Evolutionary conservation across 2,329 filamentous ascomycete genomes (phyloP).

Genomic region (Phyllosticta citriasiana): DNA sequence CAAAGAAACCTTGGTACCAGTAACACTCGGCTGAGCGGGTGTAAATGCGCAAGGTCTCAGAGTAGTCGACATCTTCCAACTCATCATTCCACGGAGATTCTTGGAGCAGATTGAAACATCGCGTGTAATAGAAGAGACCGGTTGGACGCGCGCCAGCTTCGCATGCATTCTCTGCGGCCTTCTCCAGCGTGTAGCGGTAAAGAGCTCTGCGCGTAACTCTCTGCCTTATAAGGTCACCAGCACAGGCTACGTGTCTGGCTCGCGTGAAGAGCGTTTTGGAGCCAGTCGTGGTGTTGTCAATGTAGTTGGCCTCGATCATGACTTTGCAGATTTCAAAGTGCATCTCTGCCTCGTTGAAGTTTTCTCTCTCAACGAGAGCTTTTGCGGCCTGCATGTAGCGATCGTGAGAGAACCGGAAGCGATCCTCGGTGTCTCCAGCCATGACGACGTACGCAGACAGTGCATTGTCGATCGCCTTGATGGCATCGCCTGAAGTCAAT

Average conservation of each 20-base stretch:
- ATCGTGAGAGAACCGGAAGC: conserved; percentile 80
- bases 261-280: conserved; percentile 54
- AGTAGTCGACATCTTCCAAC: conserved; percentile 64
- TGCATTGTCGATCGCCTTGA: conserved; percentile 71
- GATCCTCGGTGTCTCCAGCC: conserved; percentile 72
- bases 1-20: conserved; percentile 64
- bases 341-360: conserved; percentile 62
- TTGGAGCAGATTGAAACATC: conserved; percentile 70
- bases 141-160: conserved; percentile 77
- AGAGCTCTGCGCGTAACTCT: conserved; percentile 50
- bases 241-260: conserved; percentile 72
- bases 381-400: conserved; percentile 70
- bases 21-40: conserved; percentile 74
- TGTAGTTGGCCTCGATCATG: conserved; percentile 59
- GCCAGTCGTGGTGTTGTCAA: conserved; percentile 45
- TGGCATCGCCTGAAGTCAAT: conserved; percentile 53
- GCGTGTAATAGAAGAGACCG: conserved; percentile 70
- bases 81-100: conserved; percentile 65
- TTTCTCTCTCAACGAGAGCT: conserved; percentile 47
- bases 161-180: conserved; percentile 66
- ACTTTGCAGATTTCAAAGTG: conserved; percentile 81
- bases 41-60: conserved; percentile 73
- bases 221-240: conserved; percentile 62
- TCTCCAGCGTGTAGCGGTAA: conserved; percentile 67
- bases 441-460: conserved; percentile 74